phyloP scores from a whole-genome alignment of 352 stramenopile genomes.

The Pythium sukuiense region DNA sequence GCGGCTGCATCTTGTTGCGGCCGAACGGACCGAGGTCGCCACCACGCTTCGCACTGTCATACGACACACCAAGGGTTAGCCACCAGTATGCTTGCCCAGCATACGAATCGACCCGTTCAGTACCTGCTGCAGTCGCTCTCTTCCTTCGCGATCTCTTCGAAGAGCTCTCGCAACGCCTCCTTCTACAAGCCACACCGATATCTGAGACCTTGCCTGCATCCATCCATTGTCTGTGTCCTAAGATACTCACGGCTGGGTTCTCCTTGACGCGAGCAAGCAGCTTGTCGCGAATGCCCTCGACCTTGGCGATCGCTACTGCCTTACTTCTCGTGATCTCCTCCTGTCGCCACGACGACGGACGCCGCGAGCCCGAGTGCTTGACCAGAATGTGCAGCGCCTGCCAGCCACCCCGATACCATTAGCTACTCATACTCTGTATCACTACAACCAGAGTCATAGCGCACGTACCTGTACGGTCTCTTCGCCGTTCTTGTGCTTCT shows the following conservation, averaged over 20 bases:
- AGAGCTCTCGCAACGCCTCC: slow-evolving; percentile 63
- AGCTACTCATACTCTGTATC: neutral
- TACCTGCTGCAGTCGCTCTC: slow-evolving; percentile 91
- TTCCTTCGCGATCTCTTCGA: slow-evolving; percentile 85
- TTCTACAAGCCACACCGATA: slow-evolving; percentile 10
- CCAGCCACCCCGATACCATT: neutral
- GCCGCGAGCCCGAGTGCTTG: slow-evolving; percentile 82
- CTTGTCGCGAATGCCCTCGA: slow-evolving; percentile 81
- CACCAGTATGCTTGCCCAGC: neutral
- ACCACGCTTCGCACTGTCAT: slow-evolving; percentile 81
- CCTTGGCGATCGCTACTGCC: slow-evolving; percentile 74
- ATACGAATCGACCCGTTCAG: neutral
- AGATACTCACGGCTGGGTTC: slow-evolving; percentile 49
- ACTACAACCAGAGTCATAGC: neutral
- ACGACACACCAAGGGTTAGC: neutral
- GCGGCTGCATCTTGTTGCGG: slow-evolving; percentile 91
- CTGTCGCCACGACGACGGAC: slow-evolving; percentile 87
- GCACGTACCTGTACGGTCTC: slow-evolving; percentile 52
- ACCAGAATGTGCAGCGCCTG: slow-evolving; percentile 87
- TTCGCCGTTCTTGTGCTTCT: slow-evolving; percentile 23
- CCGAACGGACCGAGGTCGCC: slow-evolving; percentile 90
- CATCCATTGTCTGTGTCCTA: neutral
- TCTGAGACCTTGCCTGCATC: neutral
- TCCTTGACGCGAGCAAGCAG: slow-evolving; percentile 70
- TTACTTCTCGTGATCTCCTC: slow-evolving; percentile 88